Base-by-base conservation (phyloP, 1,284 basidiomycete genomes). In the Pascua sp. region DNA sequence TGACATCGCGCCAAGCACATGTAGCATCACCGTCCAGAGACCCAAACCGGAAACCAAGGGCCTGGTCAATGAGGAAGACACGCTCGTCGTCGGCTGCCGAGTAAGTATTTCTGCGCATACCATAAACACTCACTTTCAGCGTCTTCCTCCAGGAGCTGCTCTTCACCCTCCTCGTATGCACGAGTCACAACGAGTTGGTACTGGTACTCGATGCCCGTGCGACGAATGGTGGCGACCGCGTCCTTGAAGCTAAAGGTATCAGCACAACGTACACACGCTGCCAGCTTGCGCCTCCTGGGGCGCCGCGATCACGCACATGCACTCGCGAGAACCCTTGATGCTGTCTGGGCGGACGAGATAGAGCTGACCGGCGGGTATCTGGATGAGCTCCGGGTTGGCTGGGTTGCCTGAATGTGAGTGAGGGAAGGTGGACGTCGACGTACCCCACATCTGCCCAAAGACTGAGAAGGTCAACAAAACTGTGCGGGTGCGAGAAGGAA, bases 181-280 rank as follows among this genome's bases (percentile, higher is more conserved):
- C 93, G 84, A 12, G 93, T 96, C 55, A 97, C 86, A 9, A 97
- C 94, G n/a, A 99, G 84, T 77, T 98, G 89, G 72, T 95, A 99
- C 71, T 95, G 87, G 78, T 88, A 88, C 54, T 93, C 90, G 53
- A 90, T 77, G 0, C 88, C 84, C 15, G 79, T 82, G 18, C 94
- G 85, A 57, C 96, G 86, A 69, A 99, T 89, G 17, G 93, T 94
- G 11, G 90, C 89, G 77, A 96, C 92, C 9, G 94, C 94, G 69
- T 96, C 92, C 67, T 92, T 91, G 78, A 92, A 99, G 69, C 92
- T 96, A 24, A n/a, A 40, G 24, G 24, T 16, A 37, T 55, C 18
- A 47, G 48, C 24, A 40, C 32, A 36, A 50, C 15, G 11, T 41
- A 32, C 1, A 17, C 39, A 2, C n/a, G 4, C 4, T 49, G 38